Percentiles rank a stretch among this genome's conserved stretches.
phyloP scores from a whole-genome alignment of 768 basidiomycete genomes.

The Harrya chromipes region DNA sequence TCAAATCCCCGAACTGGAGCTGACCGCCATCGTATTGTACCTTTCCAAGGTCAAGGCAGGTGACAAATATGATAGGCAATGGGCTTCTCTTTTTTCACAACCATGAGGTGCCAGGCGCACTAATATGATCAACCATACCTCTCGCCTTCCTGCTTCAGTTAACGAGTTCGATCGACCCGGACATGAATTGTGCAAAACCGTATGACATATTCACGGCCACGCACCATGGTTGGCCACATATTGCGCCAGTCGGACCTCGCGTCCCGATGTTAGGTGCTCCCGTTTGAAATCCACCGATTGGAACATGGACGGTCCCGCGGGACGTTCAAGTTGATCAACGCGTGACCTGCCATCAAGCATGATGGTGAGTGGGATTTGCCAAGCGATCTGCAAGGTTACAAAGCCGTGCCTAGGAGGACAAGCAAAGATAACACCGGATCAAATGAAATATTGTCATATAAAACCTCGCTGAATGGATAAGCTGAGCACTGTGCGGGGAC shows the following conservation, averaged over 20 bases:
- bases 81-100: background rate
- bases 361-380: background rate
- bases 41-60: background rate
- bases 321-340: background rate
- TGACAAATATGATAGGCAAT: background rate
- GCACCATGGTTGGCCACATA: no score
- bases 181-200: background rate
- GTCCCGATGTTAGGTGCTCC: background rate
- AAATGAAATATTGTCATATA: conserved; percentile 1
- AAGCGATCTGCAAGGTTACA: background rate
- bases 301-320: background rate
- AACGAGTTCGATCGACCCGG: background rate
- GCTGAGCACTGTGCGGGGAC: background rate
- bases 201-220: background rate
- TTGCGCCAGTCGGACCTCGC: no score
- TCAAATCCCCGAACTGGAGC: conserved; percentile 7
- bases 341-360: background rate
- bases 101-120: background rate
- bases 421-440: background rate
- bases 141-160: background rate
- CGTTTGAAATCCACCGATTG: conserved; percentile 16
- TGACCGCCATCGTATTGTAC: background rate
- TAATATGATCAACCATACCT: background rate
- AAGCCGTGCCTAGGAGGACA: background rate
- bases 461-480: background rate